phyloP scores from a whole-genome alignment of 306 rosid species.

The Vicia faba region DNA sequence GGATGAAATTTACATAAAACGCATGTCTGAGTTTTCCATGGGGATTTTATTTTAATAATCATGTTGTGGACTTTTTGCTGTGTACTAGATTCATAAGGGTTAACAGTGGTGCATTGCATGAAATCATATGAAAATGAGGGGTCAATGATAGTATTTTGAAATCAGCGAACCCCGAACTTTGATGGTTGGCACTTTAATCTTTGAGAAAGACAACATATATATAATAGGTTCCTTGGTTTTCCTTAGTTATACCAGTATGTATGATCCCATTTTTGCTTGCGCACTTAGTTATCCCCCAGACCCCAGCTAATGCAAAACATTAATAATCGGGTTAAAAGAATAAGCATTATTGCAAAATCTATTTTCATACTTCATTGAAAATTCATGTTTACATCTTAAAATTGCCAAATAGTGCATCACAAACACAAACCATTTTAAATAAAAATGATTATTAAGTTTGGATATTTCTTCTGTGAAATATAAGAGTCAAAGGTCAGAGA shows the following conservation, averaged over 20 bases:
- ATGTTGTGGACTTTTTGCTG: not conserved
- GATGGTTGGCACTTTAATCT: not conserved
- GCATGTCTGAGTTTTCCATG: not conserved
- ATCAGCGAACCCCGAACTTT: not conserved
- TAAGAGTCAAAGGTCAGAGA: slow-evolving; percentile 5
- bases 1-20: not conserved
- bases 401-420: not conserved
- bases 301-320: slow-evolving; percentile 7
- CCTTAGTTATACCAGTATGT: slow-evolving; percentile 17
- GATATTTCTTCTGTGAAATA: slow-evolving; percentile 19
- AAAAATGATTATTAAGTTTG: not conserved
- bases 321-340: slow-evolving; percentile 15
- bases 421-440: slow-evolving; percentile 1
- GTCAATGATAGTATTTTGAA: not conserved
- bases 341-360: slow-evolving; percentile 8
- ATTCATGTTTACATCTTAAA: slow-evolving; percentile 1
- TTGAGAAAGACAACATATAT: not conserved
- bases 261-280: not conserved
- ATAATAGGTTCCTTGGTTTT: slow-evolving; percentile 14
- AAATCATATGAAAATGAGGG: not conserved
- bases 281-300: not conserved
- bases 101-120: not conserved
- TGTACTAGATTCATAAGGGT: not conserved
- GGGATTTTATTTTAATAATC: slow-evolving; percentile 1
- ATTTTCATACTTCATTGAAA: slow-evolving; percentile 8